Percentiles rank a stretch among this genome's conserved stretches.
Evolutionary conservation across 257 asterid species (phyloP).

Genomic region (Cinchona pubescens): DNA sequence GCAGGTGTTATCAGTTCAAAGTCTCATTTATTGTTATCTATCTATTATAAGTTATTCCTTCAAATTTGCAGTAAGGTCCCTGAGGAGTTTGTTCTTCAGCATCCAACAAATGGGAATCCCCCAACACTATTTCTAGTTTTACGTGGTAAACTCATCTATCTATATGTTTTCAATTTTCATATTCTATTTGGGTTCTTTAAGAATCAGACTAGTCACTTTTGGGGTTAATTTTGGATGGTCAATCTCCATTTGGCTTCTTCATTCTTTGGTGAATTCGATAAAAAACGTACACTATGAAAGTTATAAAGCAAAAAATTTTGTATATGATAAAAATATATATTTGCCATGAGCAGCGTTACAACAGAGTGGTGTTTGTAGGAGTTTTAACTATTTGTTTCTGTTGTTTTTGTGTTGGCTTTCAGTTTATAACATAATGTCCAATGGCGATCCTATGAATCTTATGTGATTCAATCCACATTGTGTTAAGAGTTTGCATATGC

Average conservation of each 20-base stretch:
- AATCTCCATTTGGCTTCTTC: not conserved
- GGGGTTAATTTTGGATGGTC: no score
- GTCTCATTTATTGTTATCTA: constrained; percentile 6
- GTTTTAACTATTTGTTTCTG: not conserved
- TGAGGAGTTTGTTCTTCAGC: constrained; percentile 83
- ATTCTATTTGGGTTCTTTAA: not conserved
- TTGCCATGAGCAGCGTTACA: not conserved
- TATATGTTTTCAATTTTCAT: not conserved
- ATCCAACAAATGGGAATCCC: constrained; percentile 93
- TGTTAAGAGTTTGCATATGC: not conserved
- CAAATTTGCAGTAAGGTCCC: constrained; percentile 88
- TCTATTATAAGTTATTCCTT: constrained; percentile 20
- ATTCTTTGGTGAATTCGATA: not conserved
- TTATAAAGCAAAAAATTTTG: no score
- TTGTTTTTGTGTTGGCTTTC: no score
- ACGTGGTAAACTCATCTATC: constrained; percentile 49
- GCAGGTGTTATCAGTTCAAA: constrained; percentile 6
- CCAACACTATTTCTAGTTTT: constrained; percentile 81
- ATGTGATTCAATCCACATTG: not conserved
- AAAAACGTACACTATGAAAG: not conserved
- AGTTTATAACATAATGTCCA: no score
- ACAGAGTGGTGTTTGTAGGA: not conserved
- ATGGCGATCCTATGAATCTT: not conserved
- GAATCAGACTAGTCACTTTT: not conserved
- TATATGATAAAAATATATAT: no score